Conservation (phyloP, 192 early-diverging fungal species). For the Podochytrium sp. region DNA sequence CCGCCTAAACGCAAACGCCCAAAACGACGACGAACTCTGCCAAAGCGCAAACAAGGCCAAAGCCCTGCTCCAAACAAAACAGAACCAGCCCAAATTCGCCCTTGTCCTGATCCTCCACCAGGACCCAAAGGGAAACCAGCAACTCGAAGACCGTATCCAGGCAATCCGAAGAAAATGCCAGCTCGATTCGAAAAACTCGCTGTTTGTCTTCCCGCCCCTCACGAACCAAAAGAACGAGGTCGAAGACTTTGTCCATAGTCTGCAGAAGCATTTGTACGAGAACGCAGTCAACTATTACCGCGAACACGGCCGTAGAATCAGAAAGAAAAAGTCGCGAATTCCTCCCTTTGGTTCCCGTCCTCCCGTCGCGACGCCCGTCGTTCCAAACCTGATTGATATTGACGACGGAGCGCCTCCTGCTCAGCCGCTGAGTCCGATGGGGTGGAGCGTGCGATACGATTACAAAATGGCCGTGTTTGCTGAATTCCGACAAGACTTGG, state of each 20-base stretch:
- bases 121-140: slow-evolving; percentile 59
- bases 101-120: slow-evolving; percentile 68
- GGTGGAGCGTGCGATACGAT: slow-evolving; percentile 83
- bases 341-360: slow-evolving; percentile 3
- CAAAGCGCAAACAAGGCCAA: background rate
- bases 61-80: slow-evolving; percentile 27
- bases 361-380: background rate
- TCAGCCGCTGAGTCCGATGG: slow-evolving; percentile 44
- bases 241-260: slow-evolving; percentile 65
- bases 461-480: slow-evolving; percentile 67
- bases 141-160: slow-evolving; percentile 70
- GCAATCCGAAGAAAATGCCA: slow-evolving; percentile 69
- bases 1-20: background rate
- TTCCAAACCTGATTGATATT: slow-evolving; percentile 6
- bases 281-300: slow-evolving; percentile 74
- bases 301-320: slow-evolving; percentile 72
- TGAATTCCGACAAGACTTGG: slow-evolving; percentile 60
- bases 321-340: slow-evolving; percentile 66
- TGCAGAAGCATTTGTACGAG: slow-evolving; percentile 72
- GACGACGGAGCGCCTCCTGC: background rate
- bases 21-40: background rate
- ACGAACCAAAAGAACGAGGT: slow-evolving; percentile 42
- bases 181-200: slow-evolving; percentile 70
- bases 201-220: slow-evolving; percentile 66
- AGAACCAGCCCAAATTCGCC: slow-evolving; percentile 73